Evolutionary conservation across 2,329 filamentous ascomycete species (phyloP).

Genomic region (Juglanconis oblonga): DNA sequence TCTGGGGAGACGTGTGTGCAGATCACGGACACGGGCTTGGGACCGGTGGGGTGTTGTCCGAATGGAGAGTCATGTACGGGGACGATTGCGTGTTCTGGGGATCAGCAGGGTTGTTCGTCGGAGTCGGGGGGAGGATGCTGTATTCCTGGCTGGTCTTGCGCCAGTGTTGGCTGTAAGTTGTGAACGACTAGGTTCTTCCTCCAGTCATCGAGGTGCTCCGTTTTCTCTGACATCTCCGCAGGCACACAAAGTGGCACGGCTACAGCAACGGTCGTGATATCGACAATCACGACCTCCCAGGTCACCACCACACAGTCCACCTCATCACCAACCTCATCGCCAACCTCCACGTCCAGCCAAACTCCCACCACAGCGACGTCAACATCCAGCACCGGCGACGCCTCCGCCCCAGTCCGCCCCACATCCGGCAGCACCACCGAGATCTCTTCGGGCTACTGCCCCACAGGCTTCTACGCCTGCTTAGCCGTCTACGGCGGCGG

Average conservation of each 20-base stretch:
- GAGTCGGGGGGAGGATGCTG: conserved; percentile 73
- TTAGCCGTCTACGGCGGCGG: conserved; percentile 76
- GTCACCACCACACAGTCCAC: conserved; percentile 33
- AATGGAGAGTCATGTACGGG: conserved; percentile 62
- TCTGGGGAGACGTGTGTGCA: conserved; percentile 63
- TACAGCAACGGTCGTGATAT: conserved; percentile 19
- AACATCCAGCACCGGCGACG: conserved; percentile 35
- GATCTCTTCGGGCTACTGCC: conserved; percentile 57
- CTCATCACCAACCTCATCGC: conserved; percentile 22
- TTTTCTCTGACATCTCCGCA: conserved; percentile 19
- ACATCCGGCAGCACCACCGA: conserved; percentile 34
- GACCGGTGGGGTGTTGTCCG: conserved; percentile 74
- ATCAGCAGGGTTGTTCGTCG: conserved; percentile 62
- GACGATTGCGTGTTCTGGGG: conserved; percentile 57
- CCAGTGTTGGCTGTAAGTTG: conserved; percentile 66
- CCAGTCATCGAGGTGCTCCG: background rate
- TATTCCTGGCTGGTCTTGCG: conserved; percentile 67
- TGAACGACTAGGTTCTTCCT: background rate
- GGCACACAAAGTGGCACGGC: conserved; percentile 32
- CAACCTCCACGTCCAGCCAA: conserved; percentile 18
- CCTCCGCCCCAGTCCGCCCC: conserved; percentile 43
- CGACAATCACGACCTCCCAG: conserved; percentile 27
- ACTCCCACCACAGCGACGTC: conserved; percentile 21
- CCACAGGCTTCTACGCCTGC: conserved; percentile 90
- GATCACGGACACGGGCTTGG: conserved; percentile 60